Evolutionary conservation across 345 rosid genomes (phyloP).

Genomic region (Stellera chamaejasme): DNA sequence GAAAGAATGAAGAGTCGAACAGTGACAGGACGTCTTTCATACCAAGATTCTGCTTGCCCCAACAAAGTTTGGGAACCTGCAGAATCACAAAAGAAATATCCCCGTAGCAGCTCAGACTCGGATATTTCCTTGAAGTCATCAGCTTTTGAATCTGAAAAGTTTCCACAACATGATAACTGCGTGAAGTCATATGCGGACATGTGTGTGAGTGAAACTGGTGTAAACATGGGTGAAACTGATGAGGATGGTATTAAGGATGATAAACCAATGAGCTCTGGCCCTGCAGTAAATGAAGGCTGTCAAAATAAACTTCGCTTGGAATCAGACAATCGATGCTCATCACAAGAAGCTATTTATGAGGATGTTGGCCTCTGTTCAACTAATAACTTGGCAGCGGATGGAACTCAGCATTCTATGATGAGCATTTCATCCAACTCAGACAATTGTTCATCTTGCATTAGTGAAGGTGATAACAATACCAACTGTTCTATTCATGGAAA

Average conservation of each 20-base stretch:
- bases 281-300: constrained; percentile 23
- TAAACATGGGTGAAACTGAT: constrained; percentile 25
- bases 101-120: constrained; percentile 51
- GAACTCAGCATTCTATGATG: constrained; percentile 28
- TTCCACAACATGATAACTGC: constrained; percentile 17
- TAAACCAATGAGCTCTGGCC: constrained; percentile 15
- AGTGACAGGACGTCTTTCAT: constrained; percentile 19
- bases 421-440: constrained; percentile 60
- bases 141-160: constrained; percentile 26
- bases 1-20: constrained; percentile 50
- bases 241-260: constrained; percentile 13
- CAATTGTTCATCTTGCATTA: constrained; percentile 73
- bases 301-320: constrained; percentile 24
- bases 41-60: constrained; percentile 29
- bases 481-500: constrained; percentile 55
- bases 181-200: constrained; percentile 31
- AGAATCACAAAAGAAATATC: constrained; percentile 51
- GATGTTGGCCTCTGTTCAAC: constrained; percentile 23
- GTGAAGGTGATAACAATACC: constrained; percentile 69
- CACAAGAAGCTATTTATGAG: constrained; percentile 26
- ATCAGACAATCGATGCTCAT: constrained; percentile 18
- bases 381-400: constrained; percentile 12
- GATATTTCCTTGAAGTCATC: constrained; percentile 46
- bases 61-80: constrained; percentile 71
- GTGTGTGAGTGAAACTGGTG: constrained; percentile 30